A percentile compares a stretch with the other conserved stretches of the same genome.
These are phyloP conservation scores for Macadamia integrifolia DNA, from an alignment of 164 flowering plant genomes.

Conservation along the genomic window DNA sequence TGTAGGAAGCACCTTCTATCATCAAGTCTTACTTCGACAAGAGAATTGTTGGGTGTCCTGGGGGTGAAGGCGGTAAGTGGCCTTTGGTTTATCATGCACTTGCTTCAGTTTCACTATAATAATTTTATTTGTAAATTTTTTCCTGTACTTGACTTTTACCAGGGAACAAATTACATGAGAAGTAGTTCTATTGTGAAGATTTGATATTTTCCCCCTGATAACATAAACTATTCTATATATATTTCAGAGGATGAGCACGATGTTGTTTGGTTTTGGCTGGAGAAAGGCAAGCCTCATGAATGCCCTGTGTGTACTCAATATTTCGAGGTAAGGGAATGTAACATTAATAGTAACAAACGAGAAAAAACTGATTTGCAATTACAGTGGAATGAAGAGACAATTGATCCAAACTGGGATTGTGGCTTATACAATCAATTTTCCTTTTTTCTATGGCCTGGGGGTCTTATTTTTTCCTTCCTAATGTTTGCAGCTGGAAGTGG, in stretches of 20 bases:
- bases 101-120: background rate
- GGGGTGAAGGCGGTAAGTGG: slow-evolving; percentile 62
- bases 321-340: slow-evolving; percentile 33
- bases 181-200: background rate
- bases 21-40: slow-evolving; percentile 49
- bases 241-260: slow-evolving; percentile 82
- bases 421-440: background rate
- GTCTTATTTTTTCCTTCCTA: slow-evolving; percentile 1
- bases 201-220: background rate
- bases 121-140: background rate
- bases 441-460: background rate
- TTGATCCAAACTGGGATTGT: too few species aligned
- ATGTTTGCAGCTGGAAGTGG: slow-evolving; percentile 62
- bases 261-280: slow-evolving; percentile 97
- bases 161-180: background rate
- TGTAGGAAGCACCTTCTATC: slow-evolving; percentile 66
- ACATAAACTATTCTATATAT: background rate
- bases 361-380: too few species aligned
- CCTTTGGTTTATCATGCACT: background rate
- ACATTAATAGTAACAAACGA: background rate
- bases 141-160: background rate
- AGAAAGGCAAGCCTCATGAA: slow-evolving; percentile 79
- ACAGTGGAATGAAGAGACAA: too few species aligned
- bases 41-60: slow-evolving; percentile 78
- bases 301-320: slow-evolving; percentile 90